Base-by-base conservation (phyloP, 1,284 basidiomycete species). In the Cutaneotrichosporon cyanovorans region DNA sequence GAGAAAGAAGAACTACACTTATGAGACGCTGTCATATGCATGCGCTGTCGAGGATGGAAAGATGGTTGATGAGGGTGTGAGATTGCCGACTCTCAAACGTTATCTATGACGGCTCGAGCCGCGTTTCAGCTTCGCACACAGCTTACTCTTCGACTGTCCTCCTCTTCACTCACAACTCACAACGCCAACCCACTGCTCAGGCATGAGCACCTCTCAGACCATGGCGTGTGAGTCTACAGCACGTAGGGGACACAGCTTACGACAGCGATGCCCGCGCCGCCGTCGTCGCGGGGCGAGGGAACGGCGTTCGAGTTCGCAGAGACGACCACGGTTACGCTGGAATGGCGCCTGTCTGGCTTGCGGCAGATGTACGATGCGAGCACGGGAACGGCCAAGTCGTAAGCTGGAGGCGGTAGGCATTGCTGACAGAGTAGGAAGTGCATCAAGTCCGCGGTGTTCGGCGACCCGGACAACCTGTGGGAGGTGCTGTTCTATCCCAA, bases 401-500 rank as follows among this genome's bases (percentile, higher is more conserved):
- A 46, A 58, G 67, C n/a, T n/a, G n/a, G n/a, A n/a, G n/a, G n/a
- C n/a, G n/a, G n/a, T 11, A 16, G 7, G 11, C 41, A 22, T 31
- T 5, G 22, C 42, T 43, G 18, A 43, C 25, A 15, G 15, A n/a
- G n/a, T n/a, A 72, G 70, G 11, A 71, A 71, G 53, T 72, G 70
- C 51, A 60, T 72, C 61, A 69, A 68, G 53, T 69, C 66, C 2
- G 68, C 69, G 4, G 61, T 72, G 6, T 72, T 72, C 51, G 70
- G 70, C 9, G 70, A 72, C 51, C 56, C 63, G 2, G 70, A 72
- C 44, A 67, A 68, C 42, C 55, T 69, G 6, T 72, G 59, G 48
- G 60, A 87, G 79, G 80, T 87, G 37, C 65, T 89, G 38, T 87
- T 87, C 68, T 88, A 87, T 63, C 78, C 85, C 7, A 88, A 88